Base-by-base conservation (phyloP, 2,329 filamentous ascomycete species). In the Sarocladium oryzae region DNA sequence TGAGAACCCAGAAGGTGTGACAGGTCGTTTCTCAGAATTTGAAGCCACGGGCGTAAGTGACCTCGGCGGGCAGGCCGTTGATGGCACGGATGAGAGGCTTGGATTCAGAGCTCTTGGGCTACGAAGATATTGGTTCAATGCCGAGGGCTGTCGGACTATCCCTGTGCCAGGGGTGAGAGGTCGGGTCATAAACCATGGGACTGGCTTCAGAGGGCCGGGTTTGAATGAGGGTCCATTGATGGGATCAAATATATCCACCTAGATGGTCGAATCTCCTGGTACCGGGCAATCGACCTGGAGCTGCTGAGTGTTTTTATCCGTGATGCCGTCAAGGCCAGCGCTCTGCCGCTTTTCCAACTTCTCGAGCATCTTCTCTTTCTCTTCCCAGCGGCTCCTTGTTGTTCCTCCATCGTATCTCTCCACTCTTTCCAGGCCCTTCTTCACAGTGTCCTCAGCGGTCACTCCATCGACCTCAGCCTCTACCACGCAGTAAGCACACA, bases 201-300 rank as follows among this genome's bases (percentile, higher is more conserved):
- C 69, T 1, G 77, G 74, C 54, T 81, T 82, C 10, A 74, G 67
- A 3, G 66, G 70, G 50, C 69, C 71, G 2, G 75, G 73, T 54
- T 65, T 68, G 57, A 80, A 81, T 2, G 72, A 66, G 3, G 66
- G 63, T 9, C 68, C 62, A 13, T 72, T 68, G 10, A 79, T 54
- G 0, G 78, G 77, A 54, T 81, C 71, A 24, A 64, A 63, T 4
- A 77, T 69, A 30, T 74, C 72, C 6, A 81, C 69, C 60, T 78
- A 81, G 5, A 79, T 70, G 1, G 66, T 63, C 2, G 66, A 66
- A 38, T 64, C 58, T 0, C 60, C 55, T 2, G 61, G 57, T 3
- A 61, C 57, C 10, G 56, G 24, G 43, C 58, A 63, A 13, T 61
- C 50, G 52, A 37, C 52, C 35, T 46, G 49, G 11, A 49, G 49